Base-by-base conservation (phyloP, 352 stramenopile species). In the Pythium phragmitis region DNA sequence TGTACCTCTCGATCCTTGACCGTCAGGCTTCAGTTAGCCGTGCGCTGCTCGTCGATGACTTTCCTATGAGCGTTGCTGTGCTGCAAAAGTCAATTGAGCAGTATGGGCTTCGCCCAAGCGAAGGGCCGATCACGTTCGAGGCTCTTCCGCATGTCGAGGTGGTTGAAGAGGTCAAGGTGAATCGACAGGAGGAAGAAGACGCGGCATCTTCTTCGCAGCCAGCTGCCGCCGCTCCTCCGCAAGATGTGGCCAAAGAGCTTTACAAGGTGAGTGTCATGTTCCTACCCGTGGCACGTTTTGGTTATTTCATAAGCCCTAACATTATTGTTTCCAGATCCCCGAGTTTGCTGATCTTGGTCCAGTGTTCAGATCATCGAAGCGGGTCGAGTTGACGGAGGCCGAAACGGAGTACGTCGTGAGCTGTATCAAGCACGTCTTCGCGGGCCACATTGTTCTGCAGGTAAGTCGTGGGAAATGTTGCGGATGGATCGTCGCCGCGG, bases 391-490 rank as follows among this genome's bases (percentile, higher is more conserved):
- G 54, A 99, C 97, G 5, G 97, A 99, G 74, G 88, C 83, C 14
- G 97, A 99, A 73, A 98, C 96, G 4, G 97, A 99, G 84, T 99
- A 99, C 74, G 89, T 98, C 42, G 96, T 99, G 36, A 88, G 79
- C 62, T 98, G 92, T 69, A 90, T 94, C 53, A 99, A 99, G 77
- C 97, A 99, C 72, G 91, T 99, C 43, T 99, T 99, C 52, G 73
- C 90, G 19, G 75, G 94, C 42, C 93, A 99, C 74, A 82, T 99
- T 50, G 97, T 99, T 17, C 67, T 95, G 13, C 85, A 89, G 78
- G 80, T 89, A 69, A 26, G 57, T 60, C 4, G 8, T 12, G 2
- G 16, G 17, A 48, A 23, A n/a, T 34, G 4, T 6, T 37, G 26
- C 26, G 4, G 26, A 30, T 34, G 37, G 34, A 21, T 39, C 51